Evolutionary conservation across 805 yeast species (phyloP).

Genomic region (Priceomyces fermenticarens): DNA sequence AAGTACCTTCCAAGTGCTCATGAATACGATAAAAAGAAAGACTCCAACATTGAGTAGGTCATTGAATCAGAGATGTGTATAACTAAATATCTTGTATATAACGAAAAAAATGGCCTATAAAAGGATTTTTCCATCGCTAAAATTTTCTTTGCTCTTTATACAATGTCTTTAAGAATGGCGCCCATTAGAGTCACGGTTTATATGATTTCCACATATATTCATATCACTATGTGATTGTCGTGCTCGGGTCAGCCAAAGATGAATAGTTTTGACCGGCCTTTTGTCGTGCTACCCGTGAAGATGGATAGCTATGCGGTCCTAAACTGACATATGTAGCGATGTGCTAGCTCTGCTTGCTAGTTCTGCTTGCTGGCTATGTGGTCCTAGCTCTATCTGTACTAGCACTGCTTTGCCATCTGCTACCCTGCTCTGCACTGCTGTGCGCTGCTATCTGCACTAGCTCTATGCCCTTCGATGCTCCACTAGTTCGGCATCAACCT

Average conservation of each 20-base stretch:
- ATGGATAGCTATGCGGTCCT: conserved; percentile 68
- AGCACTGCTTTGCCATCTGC: too few species aligned
- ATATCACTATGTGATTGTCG: conserved; percentile 53
- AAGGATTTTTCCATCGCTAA: too few species aligned
- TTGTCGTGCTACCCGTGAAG: conserved; percentile 48
- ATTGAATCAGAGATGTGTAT: too few species aligned
- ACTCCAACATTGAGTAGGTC: too few species aligned
- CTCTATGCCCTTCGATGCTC: conserved; percentile 12
- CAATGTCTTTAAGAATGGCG: conserved; percentile 61
- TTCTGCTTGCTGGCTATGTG: too few species aligned
- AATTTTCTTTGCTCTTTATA: conserved; percentile 26
- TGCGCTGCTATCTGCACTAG: too few species aligned
- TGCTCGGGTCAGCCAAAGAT: conserved; percentile 96
- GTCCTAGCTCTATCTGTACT: too few species aligned
- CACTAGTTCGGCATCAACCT: conserved; percentile 55
- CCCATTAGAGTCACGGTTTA: conserved; percentile 78
- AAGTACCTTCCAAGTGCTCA: conserved; percentile 54
- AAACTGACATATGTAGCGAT: conserved; percentile 51
- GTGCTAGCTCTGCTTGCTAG: not conserved
- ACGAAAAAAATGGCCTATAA: not conserved
- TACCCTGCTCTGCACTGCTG: too few species aligned
- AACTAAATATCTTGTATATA: too few species aligned
- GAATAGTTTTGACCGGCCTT: conserved; percentile 52
- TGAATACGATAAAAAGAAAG: conserved; percentile 63
- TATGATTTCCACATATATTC: conserved; percentile 47